Evolutionary conservation across 2,329 filamentous ascomycete genomes (phyloP).

Genomic region (Aureobasidium vineae): DNA sequence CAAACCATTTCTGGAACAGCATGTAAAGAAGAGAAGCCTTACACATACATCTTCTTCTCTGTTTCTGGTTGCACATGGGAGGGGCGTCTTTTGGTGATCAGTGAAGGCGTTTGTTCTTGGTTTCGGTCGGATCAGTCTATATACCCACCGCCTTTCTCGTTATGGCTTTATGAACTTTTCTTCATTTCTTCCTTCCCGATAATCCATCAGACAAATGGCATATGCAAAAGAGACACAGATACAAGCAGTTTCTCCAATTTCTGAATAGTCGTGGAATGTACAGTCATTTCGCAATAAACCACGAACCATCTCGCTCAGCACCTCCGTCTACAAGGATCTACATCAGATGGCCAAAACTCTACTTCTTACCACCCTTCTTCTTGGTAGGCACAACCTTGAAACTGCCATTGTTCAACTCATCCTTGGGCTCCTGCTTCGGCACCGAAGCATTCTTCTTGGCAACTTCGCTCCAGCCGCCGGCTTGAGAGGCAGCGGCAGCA

Average conservation of each 20-base stretch:
- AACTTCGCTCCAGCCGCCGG: conserved; percentile 90
- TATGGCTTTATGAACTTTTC: conserved; percentile 13
- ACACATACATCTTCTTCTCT: no score
- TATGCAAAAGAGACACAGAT: not conserved
- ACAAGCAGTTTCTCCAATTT: not conserved
- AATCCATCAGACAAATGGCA: not conserved
- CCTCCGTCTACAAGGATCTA: not conserved
- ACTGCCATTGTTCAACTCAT: conserved; percentile 54
- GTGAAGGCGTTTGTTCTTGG: not conserved
- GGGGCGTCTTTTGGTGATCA: not conserved
- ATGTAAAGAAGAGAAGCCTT: no score
- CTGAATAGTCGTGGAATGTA: not conserved
- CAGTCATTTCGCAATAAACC: not conserved
- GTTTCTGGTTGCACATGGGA: not conserved
- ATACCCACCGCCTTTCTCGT: not conserved
- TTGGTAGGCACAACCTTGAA: conserved; percentile 91
- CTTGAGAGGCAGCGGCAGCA: conserved; percentile 45
- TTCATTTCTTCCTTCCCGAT: not conserved
- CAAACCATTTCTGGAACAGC: conserved; percentile 93
- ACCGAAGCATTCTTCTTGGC: conserved; percentile 70
- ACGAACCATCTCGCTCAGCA: not conserved
- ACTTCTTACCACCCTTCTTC: conserved; percentile 68
- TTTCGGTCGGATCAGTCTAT: not conserved
- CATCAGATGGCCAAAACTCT: conserved; percentile 3
- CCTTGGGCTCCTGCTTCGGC: conserved; percentile 40